Base-by-base conservation (phyloP, 2,329 filamentous ascomycete genomes). In the Dactylellina leptospora region DNA sequence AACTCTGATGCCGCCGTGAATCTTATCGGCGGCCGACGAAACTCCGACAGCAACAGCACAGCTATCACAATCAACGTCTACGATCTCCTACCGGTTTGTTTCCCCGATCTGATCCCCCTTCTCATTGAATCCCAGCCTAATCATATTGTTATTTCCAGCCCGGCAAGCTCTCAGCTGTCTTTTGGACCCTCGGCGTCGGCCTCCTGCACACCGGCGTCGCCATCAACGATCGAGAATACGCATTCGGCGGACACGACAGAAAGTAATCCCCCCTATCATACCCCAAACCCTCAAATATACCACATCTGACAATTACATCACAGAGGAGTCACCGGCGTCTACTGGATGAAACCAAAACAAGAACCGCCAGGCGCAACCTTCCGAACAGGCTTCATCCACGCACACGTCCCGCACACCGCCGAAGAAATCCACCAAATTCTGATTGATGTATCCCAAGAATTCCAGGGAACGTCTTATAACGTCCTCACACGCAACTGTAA, bases 401-500 rank as follows among this genome's bases (percentile, higher is more conserved):
- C 91, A 72, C 91, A 92, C 80, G 91, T 90, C 4, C 86, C 92
- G 70, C 85, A 85, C 22, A 84, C 88, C 1, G 83, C 86, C 20
- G 81, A 84, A 63, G 90, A 95, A 79, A 88, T 95, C 75, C 87
- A 92, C 56, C 78, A 82, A 11, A 88, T 91, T 40, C 85, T 96
- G 45, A 86, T 85, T 76, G 82, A 83, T 63, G 88, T 88, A 10
- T 91, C 88, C 0, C 85, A 89, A 42, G 84, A 88, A 75, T 96
- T 95, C 76, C 84, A 87, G 63, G 91, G 91, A 22, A 87, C 87
- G 0, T 85, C 85, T 11, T 95, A 96, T 80, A 93, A 95, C 77
- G 85, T 96, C 11, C 83, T 96, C 45, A 92, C 88, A 18, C 87
- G 87, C 76, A 96, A 96, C 80, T 96, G 91, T 84, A 96, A 96